Conservation (phyloP, 768 basidiomycete species). For the Rhizopogon salebrosus region DNA sequence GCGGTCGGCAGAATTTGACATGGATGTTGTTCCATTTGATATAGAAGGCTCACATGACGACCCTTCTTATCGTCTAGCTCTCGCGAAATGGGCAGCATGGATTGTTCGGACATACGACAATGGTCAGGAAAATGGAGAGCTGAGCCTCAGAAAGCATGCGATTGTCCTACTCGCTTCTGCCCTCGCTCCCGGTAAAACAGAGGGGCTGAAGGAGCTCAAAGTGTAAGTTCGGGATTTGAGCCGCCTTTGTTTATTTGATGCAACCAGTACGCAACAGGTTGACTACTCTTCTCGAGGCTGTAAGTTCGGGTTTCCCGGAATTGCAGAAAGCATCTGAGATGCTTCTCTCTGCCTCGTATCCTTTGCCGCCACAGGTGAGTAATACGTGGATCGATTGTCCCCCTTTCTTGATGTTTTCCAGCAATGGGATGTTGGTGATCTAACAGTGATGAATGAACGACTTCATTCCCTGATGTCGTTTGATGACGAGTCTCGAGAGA, state of each 20-base stretch:
- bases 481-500: slow-evolving; percentile 7
- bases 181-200: slow-evolving; percentile 35
- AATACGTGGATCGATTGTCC: neutral
- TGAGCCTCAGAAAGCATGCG: slow-evolving; percentile 40
- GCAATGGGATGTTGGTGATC: slow-evolving; percentile 47
- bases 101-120: slow-evolving; percentile 36
- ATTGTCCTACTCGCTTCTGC: slow-evolving; percentile 42
- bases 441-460: slow-evolving; percentile 53
- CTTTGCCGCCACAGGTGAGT: slow-evolving; percentile 14
- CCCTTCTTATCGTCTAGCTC: slow-evolving; percentile 47
- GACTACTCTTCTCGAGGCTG: slow-evolving; percentile 13
- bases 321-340: slow-evolving; percentile 16
- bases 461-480: slow-evolving; percentile 32
- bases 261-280: slow-evolving; percentile 16
- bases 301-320: slow-evolving; percentile 14
- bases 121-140: slow-evolving; percentile 26
- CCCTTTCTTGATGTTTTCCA: slow-evolving; percentile 17
- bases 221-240: slow-evolving; percentile 27
- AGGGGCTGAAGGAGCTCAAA: slow-evolving; percentile 18
- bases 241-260: neutral
- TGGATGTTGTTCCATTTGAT: slow-evolving; percentile 14
- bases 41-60: slow-evolving; percentile 23
- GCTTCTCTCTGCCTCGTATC: slow-evolving; percentile 5
- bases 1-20: slow-evolving; percentile 8
- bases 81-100: slow-evolving; percentile 73